Evolutionary conservation across 345 rosid species (phyloP).

Genomic region (Bruguiera parviflora): DNA sequence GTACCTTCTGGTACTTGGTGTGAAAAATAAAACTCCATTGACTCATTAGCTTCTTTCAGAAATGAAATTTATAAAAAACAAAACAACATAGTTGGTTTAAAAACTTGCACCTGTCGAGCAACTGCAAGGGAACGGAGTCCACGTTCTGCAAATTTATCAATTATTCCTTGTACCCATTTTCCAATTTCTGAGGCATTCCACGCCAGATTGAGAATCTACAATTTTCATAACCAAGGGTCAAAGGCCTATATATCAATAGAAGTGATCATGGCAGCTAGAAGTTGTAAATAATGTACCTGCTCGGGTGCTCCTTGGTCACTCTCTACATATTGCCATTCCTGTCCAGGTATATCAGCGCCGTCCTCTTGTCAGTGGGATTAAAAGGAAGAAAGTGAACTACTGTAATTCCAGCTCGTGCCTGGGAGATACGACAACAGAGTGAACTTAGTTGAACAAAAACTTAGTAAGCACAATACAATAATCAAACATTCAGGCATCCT

Average conservation of each 20-base stretch:
- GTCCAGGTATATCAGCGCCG: conserved; percentile 76
- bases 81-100: neutral
- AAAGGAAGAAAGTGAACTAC: conserved; percentile 96
- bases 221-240: neutral
- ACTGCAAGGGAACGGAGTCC: conserved; percentile 87
- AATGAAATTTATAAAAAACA: neutral
- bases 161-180: conserved; percentile 41
- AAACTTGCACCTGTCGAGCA: conserved; percentile 61
- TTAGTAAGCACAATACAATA: neutral
- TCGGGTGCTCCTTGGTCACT: conserved; percentile 97
- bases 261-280: conserved; percentile 1
- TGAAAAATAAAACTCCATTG: neutral
- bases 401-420: conserved; percentile 83
- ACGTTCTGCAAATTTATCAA: conserved; percentile 73
- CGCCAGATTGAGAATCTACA: conserved; percentile 52
- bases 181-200: conserved; percentile 43
- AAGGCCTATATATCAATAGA: neutral
- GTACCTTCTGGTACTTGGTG: conserved; percentile 60
- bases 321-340: conserved; percentile 68
- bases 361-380: conserved; percentile 92
- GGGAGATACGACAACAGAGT: conserved; percentile 9
- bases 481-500: neutral
- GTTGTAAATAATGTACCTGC: conserved; percentile 41
- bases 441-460: conserved; percentile 3
- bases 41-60: neutral